Conservation (phyloP, 352 stramenopile species). For the Globisporangium nunn region DNA sequence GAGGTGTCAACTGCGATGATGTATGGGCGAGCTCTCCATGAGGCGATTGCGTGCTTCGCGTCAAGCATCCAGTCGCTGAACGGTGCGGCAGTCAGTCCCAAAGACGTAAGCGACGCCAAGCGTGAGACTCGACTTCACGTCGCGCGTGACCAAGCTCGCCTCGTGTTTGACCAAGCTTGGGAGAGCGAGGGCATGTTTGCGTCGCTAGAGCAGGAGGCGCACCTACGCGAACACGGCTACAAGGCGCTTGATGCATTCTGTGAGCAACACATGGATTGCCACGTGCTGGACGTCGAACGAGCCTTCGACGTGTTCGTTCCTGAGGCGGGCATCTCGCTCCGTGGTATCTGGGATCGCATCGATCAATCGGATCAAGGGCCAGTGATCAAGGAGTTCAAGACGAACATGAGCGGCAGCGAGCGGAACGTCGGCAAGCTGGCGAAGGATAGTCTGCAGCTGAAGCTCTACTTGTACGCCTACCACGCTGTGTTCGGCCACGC, state of each 20-base stretch:
- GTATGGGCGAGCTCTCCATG: slow-evolving; percentile 65
- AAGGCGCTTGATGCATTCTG: slow-evolving; percentile 42
- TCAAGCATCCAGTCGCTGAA: slow-evolving; percentile 14
- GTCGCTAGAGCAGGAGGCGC: slow-evolving; percentile 23
- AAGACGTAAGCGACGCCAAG: slow-evolving; percentile 7
- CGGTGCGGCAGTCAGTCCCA: slow-evolving; percentile 13
- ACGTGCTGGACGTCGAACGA: slow-evolving; percentile 54
- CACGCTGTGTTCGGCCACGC: slow-evolving; percentile 41
- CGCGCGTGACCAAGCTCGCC: slow-evolving; percentile 7
- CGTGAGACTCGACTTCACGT: neutral
- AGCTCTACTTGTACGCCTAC: slow-evolving; percentile 80
- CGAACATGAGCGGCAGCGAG: slow-evolving; percentile 45
- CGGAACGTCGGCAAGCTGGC: slow-evolving; percentile 51
- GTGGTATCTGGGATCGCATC: slow-evolving; percentile 75
- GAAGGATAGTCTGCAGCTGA: slow-evolving; percentile 68
- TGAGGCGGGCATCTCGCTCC: slow-evolving; percentile 42
- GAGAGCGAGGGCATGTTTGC: slow-evolving; percentile 32
- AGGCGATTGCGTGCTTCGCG: slow-evolving; percentile 54
- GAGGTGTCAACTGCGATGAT: slow-evolving; percentile 57
- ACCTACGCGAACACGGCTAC: slow-evolving; percentile 30
- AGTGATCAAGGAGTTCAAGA: slow-evolving; percentile 83
- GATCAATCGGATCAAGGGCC: slow-evolving; percentile 26
- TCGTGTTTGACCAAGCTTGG: slow-evolving; percentile 2
- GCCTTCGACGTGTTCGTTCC: slow-evolving; percentile 45
- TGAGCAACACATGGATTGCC: slow-evolving; percentile 19